Evolutionary conservation across 352 stramenopile genomes (phyloP).

Genomic region (Hyaloperonospora brassicae): DNA sequence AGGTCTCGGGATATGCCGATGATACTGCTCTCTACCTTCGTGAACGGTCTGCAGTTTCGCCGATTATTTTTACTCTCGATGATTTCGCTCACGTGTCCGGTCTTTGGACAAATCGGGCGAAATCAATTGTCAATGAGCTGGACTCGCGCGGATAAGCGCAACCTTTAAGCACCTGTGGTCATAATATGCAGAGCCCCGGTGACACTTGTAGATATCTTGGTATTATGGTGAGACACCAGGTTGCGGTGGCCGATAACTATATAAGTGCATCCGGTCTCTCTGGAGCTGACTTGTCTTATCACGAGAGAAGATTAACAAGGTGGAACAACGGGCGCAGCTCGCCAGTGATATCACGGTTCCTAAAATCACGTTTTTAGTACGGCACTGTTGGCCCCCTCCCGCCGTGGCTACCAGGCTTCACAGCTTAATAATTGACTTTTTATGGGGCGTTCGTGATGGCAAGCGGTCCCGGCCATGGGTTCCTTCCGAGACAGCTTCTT

Average conservation of each 20-base stretch:
- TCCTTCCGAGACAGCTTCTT: too few species aligned
- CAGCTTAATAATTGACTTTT: neutral
- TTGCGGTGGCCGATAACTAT: neutral
- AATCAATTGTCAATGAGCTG: too few species aligned
- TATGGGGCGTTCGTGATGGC: too few species aligned
- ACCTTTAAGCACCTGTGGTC: too few species aligned
- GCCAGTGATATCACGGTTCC: neutral
- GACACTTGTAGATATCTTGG: neutral
- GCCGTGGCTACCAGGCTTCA: neutral
- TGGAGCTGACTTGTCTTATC: neutral
- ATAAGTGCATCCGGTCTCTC: neutral
- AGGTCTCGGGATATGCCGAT: neutral
- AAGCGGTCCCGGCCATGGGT: too few species aligned
- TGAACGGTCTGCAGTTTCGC: neutral
- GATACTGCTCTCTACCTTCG: neutral
- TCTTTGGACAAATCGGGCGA: too few species aligned
- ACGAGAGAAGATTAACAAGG: neutral
- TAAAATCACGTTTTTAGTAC: neutral
- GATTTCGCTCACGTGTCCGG: too few species aligned
- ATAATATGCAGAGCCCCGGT: neutral
- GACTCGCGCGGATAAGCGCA: too few species aligned
- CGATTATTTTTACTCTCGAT: neutral
- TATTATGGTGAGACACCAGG: too few species aligned
- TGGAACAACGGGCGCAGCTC: neutral
- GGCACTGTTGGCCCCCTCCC: neutral